phyloP scores from a whole-genome alignment of 31 red algal species.

The Porphyra umbilicalis region DNA sequence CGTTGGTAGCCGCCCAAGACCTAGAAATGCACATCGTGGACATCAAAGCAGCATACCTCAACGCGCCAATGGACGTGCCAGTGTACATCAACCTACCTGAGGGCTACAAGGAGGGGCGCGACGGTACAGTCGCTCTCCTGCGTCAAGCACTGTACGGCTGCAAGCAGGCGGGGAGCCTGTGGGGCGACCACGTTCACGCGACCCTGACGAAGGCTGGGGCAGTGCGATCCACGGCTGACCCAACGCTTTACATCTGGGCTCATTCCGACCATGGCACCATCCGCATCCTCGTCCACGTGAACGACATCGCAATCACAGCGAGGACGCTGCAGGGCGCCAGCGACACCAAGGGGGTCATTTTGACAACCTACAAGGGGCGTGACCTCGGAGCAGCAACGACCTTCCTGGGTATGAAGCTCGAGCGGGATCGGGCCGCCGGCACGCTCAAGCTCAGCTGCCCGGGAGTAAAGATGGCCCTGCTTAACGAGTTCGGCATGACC shows the following conservation, averaged over 20 bases:
- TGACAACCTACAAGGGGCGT: too few species aligned
- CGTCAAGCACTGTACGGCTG: too few species aligned
- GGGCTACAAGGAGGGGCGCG: conserved; percentile 10
- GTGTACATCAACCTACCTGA: conserved; percentile 25
- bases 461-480: too few species aligned
- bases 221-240: conserved; percentile 2
- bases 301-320: background rate
- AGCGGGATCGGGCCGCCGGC: too few species aligned
- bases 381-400: too few species aligned
- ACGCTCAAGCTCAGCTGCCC: too few species aligned
- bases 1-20: conserved; percentile 1
- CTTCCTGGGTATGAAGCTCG: too few species aligned
- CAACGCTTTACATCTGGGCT: background rate
- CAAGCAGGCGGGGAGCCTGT: conserved; percentile 15
- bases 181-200: conserved; percentile 1
- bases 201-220: conserved; percentile 6
- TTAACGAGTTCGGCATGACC: too few species aligned
- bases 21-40: conserved; percentile 8
- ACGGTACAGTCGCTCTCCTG: too few species aligned
- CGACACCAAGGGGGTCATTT: too few species aligned
- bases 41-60: conserved; percentile 28
- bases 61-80: conserved; percentile 24
- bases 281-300: too few species aligned
- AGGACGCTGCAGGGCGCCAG: conserved; percentile 17
- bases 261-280: background rate